Evolutionary conservation across 345 rosid species (phyloP), one percentile per base, ranked within the genome.

Genomic region (Triadica sebifera): DNA sequence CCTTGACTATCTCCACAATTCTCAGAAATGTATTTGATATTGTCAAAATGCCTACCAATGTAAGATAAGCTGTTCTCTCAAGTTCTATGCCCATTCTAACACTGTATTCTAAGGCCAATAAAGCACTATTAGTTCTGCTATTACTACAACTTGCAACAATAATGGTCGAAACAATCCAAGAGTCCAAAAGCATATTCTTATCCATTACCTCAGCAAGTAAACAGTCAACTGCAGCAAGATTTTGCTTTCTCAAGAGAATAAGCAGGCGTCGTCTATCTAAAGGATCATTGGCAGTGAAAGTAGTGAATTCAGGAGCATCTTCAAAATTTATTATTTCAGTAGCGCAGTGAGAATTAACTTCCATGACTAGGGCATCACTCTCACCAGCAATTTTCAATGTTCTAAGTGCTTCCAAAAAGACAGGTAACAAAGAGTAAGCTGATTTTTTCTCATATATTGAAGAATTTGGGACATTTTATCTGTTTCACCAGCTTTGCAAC

Each of bases 281-380:
- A 75, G 83, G 75, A 78, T 67, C 80, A 74, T 78, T 72, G 17
- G 66, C 71, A 76, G 68, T 69, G 61, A 65, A 37, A 57, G 58
- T 49, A 19, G 25, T 37, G 52, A 16, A 51, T 43, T 78, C 83
- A 43, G 67, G 58, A 0, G 56, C 71, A 63, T 76, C 85, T 6
- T 51, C 74, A 41, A 73, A 62, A 47, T 60, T 37, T 12, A 63
- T 25, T 46, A 64, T 73, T 74, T 90, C 86, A 37, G 59, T 62
- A 22, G 80, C 83, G 50, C 87, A 83, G 83, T 91, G 97, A 17
- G 86, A 91, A 85, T 89, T 87, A 68, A 89, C 91, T 84, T 89
- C 80, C 81, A 87, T 67, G 61, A 94, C 83, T 34, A 91, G 86
- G 65, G 69, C 41, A 81, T 85, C 87, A 74, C 89, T 86, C 81